Conservation (phyloP, 2,329 filamentous ascomycete species). For the Monosporascus cannonballus region DNA sequence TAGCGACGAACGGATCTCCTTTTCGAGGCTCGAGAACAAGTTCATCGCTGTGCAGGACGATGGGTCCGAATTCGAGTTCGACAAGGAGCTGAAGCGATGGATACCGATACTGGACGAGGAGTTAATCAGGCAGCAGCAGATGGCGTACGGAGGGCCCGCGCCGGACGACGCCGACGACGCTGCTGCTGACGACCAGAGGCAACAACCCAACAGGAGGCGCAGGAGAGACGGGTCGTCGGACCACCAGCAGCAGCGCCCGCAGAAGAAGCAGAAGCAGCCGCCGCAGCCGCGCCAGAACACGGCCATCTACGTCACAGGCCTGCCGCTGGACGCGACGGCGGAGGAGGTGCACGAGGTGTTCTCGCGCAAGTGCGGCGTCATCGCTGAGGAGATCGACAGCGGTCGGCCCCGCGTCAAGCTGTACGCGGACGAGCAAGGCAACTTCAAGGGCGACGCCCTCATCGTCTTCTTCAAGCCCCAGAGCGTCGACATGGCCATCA, state of each 20-base stretch:
- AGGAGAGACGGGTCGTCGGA: slow-evolving; percentile 26
- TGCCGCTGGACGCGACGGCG: slow-evolving; percentile 72
- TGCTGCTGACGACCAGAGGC: slow-evolving; percentile 21
- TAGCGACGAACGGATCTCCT: slow-evolving; percentile 76
- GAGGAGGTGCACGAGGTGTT: slow-evolving; percentile 81
- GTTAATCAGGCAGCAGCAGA: slow-evolving; percentile 27
- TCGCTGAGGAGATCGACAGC: slow-evolving; percentile 90
- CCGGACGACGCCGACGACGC: slow-evolving; percentile 29
- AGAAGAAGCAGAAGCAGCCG: slow-evolving; percentile 42
- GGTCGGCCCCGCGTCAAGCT: slow-evolving; percentile 87
- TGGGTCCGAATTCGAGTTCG: slow-evolving; percentile 80
- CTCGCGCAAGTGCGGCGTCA: slow-evolving; percentile 77
- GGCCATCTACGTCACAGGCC: slow-evolving; percentile 84
- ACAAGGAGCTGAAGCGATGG: slow-evolving; percentile 67
- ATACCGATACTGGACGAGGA: slow-evolving; percentile 52
- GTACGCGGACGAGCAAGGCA: slow-evolving; percentile 73
- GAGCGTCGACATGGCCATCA: slow-evolving; percentile 80
- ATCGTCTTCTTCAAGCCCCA: slow-evolving; percentile 93
- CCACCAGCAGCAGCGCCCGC: slow-evolving; percentile 32
- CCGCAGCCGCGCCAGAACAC: slow-evolving; percentile 65
- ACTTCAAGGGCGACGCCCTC: slow-evolving; percentile 89
- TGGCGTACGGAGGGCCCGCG: slow-evolving; percentile 29
- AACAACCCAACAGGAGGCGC: slow-evolving; percentile 29
- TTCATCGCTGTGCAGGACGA: slow-evolving; percentile 81
- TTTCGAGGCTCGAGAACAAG: slow-evolving; percentile 75